Evolutionary conservation across 2,329 filamentous ascomycete species (phyloP).

Genomic region (Xylariaceae sp.): DNA sequence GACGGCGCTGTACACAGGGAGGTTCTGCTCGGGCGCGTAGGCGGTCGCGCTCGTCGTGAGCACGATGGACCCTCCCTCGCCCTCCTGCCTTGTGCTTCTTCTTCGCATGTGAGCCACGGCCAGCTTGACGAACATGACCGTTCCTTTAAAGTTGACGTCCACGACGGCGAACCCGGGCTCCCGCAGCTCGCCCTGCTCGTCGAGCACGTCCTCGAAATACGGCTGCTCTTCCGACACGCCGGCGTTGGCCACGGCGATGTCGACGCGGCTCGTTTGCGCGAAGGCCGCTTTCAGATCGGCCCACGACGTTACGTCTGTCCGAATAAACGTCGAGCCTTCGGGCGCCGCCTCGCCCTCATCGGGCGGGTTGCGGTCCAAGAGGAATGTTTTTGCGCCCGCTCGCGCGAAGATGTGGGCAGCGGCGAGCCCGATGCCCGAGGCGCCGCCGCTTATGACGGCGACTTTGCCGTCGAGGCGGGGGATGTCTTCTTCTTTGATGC

Average conservation of each 20-base stretch:
- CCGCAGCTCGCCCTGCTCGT: constrained; percentile 22
- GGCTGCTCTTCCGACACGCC: constrained; percentile 27
- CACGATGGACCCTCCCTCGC: constrained; percentile 30
- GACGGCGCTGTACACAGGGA: constrained; percentile 27
- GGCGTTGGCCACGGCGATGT: constrained; percentile 31
- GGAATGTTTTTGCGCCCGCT: too few relatives aligned
- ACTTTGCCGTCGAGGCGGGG: neutral
- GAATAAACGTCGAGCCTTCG: neutral
- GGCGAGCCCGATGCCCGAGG: constrained; percentile 3
- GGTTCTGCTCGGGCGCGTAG: constrained; percentile 31
- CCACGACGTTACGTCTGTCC: constrained; percentile 26
- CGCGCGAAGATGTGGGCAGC: too few relatives aligned
- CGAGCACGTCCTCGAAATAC: constrained; percentile 29
- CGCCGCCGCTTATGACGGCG: constrained; percentile 3
- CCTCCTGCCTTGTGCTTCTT: constrained; percentile 25
- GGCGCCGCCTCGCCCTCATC: neutral
- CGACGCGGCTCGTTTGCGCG: constrained; percentile 16
- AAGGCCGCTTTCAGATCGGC: constrained; percentile 20
- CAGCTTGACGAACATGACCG: too few relatives aligned
- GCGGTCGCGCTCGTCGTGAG: constrained; percentile 33
- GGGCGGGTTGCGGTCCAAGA: too few relatives aligned
- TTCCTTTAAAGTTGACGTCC: constrained; percentile 31
- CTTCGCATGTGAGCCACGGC: constrained; percentile 28
- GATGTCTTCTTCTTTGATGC: neutral
- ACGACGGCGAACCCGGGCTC: constrained; percentile 26